phyloP scores from a whole-genome alignment of 768 basidiomycete genomes.

The Scleroderma citrinum region DNA sequence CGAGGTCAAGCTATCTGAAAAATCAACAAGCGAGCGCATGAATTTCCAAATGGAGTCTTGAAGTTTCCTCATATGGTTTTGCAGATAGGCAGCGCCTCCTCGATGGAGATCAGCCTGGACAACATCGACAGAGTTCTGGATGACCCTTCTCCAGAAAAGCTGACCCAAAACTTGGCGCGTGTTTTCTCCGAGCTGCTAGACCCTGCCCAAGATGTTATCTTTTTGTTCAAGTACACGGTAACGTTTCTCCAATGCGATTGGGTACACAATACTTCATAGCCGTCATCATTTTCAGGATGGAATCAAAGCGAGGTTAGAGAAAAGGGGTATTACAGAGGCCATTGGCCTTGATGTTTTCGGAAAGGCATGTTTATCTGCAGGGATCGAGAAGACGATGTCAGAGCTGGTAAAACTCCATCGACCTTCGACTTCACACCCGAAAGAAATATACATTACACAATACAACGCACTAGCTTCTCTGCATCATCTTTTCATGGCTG shows the following conservation, averaged over 20 bases:
- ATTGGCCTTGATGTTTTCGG: constrained; percentile 12
- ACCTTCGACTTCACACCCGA: constrained; percentile 6
- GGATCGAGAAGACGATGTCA: constrained; percentile 24
- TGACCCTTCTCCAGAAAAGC: constrained; percentile 1
- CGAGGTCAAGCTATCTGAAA: too few relatives aligned
- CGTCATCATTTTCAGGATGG: constrained; percentile 3
- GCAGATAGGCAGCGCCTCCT: too few relatives aligned
- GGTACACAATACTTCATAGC: too few relatives aligned
- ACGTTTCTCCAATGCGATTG: not conserved
- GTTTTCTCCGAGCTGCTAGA: constrained; percentile 21
- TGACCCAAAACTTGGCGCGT: constrained; percentile 11
- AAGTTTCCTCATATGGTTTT: too few relatives aligned
- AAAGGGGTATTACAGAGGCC: not conserved
- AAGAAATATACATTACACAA: constrained; percentile 13
- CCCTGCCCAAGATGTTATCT: constrained; percentile 16
- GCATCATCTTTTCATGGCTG: constrained; percentile 15
- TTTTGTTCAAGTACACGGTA: constrained; percentile 16
- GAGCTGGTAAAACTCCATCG: constrained; percentile 13
- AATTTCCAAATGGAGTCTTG: too few relatives aligned
- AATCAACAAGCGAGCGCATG: too few relatives aligned
- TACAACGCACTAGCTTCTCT: constrained; percentile 20
- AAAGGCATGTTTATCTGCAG: constrained; percentile 18
- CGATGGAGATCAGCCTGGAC: not conserved
- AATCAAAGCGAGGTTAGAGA: constrained; percentile 9
- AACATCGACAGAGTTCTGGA: constrained; percentile 15